These are phyloP conservation scores for Beta vulgaris DNA, from an alignment of 148 eudicot species.

Conservation along the genomic window DNA sequence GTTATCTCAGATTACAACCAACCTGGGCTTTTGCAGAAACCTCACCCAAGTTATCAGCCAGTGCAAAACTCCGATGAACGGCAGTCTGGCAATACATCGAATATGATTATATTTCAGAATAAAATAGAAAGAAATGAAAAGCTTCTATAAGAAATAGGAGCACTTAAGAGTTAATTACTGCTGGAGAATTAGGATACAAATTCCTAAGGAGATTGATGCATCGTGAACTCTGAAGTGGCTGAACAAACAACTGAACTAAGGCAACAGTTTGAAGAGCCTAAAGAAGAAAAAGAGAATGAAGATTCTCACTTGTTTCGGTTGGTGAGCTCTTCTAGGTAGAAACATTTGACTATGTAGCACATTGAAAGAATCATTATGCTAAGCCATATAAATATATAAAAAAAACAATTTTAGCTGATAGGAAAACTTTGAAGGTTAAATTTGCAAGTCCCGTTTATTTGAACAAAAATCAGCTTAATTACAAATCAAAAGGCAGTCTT, in stretches of 20 bases:
- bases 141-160: neutral
- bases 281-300: neutral
- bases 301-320: neutral
- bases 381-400: no score
- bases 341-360: neutral
- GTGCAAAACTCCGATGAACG: constrained; percentile 90
- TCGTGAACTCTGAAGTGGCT: no score
- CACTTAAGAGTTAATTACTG: neutral
- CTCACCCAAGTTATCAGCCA: constrained; percentile 93
- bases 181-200: neutral
- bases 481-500: neutral
- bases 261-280: neutral
- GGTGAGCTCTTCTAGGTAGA: neutral
- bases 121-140: neutral
- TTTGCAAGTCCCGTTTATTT: neutral
- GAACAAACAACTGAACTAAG: neutral
- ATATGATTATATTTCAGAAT: constrained; percentile 7
- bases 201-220: neutral
- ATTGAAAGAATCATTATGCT: no score
- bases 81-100: constrained; percentile 56
- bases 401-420: neutral
- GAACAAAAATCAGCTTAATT: neutral
- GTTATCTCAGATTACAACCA: constrained; percentile 2
- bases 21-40: constrained; percentile 98
- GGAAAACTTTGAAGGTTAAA: neutral